Base-by-base conservation (phyloP, 1,139 yeast species). In the Magnusiomyces magnusii region DNA sequence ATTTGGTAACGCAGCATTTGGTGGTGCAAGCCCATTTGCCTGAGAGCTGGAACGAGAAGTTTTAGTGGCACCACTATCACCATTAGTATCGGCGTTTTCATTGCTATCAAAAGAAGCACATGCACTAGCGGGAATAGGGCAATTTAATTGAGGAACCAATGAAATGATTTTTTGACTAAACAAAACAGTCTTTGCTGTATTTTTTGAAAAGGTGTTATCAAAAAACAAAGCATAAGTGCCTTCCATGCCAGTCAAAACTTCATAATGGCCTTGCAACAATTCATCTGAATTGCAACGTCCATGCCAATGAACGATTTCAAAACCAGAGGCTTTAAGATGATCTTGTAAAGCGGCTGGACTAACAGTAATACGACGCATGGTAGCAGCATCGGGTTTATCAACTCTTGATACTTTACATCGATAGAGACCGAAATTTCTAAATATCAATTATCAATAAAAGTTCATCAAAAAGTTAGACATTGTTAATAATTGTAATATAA, bases 151-250 rank as follows among this genome's bases (percentile, higher is more conserved):
- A 21, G 49, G 25, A 2, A 25, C 13, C 25, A 50, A 23, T 5
- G 53, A 28, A 15, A 9, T 28, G 21, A 52, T 41, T 60, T 79
- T 79, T 57, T 81, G 78, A 58, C 86, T 82, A 71, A 91, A 91
- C 59, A 85, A 76, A 1, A 92, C 85, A 62, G 86, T 88, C 73
- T 93, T 93, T 57, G 92, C 84, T 25, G 85, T 87, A 52, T 86
- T 89, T 68, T 89, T 90, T 47, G 96, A 86, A 65, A 92, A 90
- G 0, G 96, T 87, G 71, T 93, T 93, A 72, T 93, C 98, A 70
- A 93, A 86, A 21, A 93, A 86, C 69, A 93, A 86, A 0, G 97
- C 98, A 74, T 82, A 87, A 69, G 85, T 80, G 1, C 89, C 88
- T 13, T 65, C 70, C 47, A 75, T 75, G 25, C 74, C 76, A 41